Evolutionary conservation across 768 basidiomycete species (phyloP).

Genomic region (Termitomyces bulborhizus): DNA sequence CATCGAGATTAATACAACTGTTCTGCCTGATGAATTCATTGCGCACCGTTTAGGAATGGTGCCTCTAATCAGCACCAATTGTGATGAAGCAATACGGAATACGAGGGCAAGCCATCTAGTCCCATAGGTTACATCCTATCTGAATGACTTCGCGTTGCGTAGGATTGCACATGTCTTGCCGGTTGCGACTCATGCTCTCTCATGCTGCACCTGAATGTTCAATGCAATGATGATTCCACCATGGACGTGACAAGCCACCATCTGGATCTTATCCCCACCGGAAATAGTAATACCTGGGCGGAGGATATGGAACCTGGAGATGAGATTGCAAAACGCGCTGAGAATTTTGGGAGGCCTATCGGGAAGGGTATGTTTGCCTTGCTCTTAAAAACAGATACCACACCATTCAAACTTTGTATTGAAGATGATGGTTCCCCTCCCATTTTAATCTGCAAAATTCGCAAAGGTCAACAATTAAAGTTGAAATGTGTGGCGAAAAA

Average conservation of each 20-base stretch:
- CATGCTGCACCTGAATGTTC: conserved; percentile 68
- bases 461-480: conserved; percentile 89
- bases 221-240: conserved; percentile 65
- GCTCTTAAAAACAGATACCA: background rate
- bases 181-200: conserved; percentile 87
- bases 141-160: background rate
- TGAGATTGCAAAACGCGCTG: conserved; percentile 67
- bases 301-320: conserved; percentile 44
- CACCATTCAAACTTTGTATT: background rate
- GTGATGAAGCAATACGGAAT: conserved; percentile 82
- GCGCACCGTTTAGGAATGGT: conserved; percentile 95
- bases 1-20: conserved; percentile 85
- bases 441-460: conserved; percentile 85
- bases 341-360: conserved; percentile 75
- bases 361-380: conserved; percentile 55
- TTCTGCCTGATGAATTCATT: conserved; percentile 95
- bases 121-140: background rate
- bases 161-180: conserved; percentile 91
- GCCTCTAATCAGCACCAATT: conserved; percentile 81
- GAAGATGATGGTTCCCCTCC: conserved; percentile 60
- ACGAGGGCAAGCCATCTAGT: conserved; percentile 46
- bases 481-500: conserved; percentile 88
- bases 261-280: conserved; percentile 55
- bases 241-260: conserved; percentile 86
- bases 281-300: conserved; percentile 16